Percentiles rank a stretch among this genome's conserved stretches.
Conservation (phyloP, 345 rosid species). For the Sapria himalayana region DNA sequence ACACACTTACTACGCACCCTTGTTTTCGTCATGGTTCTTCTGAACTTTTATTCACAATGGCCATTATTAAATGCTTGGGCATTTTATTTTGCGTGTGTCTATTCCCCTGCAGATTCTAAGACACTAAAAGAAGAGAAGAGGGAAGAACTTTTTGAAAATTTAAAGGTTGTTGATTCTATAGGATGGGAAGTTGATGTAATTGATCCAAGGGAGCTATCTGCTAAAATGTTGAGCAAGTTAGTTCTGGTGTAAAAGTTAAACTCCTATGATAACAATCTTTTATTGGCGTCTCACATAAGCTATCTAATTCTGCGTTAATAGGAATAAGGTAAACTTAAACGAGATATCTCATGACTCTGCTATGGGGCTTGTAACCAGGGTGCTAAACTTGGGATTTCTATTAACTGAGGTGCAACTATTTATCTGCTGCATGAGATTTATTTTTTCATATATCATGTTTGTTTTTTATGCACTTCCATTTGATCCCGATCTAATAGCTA, state of each 20-base stretch:
- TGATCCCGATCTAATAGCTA: no score
- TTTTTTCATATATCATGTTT: not conserved
- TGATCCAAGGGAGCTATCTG: slow-evolving; percentile 81
- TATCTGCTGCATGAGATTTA: slow-evolving; percentile 3
- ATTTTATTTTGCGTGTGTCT: not conserved
- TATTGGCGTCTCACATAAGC: not conserved
- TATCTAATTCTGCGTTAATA: slow-evolving; percentile 11
- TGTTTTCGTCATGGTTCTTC: no score
- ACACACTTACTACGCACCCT: no score
- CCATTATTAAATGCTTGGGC: no score
- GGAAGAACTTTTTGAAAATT: slow-evolving; percentile 55
- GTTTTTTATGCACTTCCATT: no score
- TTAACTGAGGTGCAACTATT: slow-evolving; percentile 46
- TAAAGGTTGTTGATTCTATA: slow-evolving; percentile 51
- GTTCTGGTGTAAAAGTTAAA: no score
- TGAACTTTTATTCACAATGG: no score
- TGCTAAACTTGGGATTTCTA: slow-evolving; percentile 58
- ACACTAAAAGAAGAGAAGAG: slow-evolving; percentile 87
- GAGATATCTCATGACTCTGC: slow-evolving; percentile 92
- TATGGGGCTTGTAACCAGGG: slow-evolving; percentile 52
- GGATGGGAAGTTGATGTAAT: slow-evolving; percentile 96
- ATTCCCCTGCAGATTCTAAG: slow-evolving; percentile 45
- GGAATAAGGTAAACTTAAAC: slow-evolving; percentile 67
- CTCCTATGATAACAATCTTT: not conserved
- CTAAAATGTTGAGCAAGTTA: slow-evolving; percentile 76